phyloP scores from a whole-genome alignment of 2,329 filamentous ascomycete genomes.

The Sporothrix inflata region DNA sequence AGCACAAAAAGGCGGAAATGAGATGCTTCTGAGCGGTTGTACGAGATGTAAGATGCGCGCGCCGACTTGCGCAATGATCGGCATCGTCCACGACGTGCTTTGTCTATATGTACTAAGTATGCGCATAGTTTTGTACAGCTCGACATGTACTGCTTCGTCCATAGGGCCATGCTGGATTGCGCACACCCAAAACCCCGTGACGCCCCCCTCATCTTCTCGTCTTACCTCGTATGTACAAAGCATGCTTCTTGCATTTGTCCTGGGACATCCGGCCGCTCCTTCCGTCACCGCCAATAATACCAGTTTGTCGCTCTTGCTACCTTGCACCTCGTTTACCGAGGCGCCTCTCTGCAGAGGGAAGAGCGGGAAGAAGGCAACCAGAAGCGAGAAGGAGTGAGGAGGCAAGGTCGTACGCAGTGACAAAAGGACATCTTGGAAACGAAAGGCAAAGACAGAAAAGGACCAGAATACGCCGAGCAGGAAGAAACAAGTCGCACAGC shows the following conservation, averaged over 20 bases:
- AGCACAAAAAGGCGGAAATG: neutral
- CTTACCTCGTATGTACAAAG: neutral
- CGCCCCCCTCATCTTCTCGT: neutral
- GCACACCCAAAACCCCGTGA: neutral
- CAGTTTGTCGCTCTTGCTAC: neutral
- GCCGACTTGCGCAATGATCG: slow-evolving; percentile 16
- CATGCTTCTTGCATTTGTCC: neutral
- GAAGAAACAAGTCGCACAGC: neutral
- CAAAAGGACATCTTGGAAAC: slow-evolving; percentile 11
- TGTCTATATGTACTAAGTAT: neutral
- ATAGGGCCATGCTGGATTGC: neutral
- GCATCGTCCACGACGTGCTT: slow-evolving; percentile 10
- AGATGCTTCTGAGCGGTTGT: neutral
- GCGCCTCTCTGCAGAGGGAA: neutral
- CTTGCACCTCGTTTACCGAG: neutral
- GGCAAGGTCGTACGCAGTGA: neutral
- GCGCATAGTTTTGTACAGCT: slow-evolving; percentile 8
- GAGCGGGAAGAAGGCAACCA: neutral
- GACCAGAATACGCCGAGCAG: slow-evolving; percentile 10
- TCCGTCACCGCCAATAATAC: neutral
- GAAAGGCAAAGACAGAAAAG: neutral
- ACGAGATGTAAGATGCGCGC: slow-evolving; percentile 21
- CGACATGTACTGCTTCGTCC: neutral
- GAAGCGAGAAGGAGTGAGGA: slow-evolving; percentile 6
- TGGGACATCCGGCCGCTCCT: slow-evolving; percentile 4